Base-by-base conservation (phyloP, 2,329 filamentous ascomycete species). In the Conoideocrella luteorostrata region DNA sequence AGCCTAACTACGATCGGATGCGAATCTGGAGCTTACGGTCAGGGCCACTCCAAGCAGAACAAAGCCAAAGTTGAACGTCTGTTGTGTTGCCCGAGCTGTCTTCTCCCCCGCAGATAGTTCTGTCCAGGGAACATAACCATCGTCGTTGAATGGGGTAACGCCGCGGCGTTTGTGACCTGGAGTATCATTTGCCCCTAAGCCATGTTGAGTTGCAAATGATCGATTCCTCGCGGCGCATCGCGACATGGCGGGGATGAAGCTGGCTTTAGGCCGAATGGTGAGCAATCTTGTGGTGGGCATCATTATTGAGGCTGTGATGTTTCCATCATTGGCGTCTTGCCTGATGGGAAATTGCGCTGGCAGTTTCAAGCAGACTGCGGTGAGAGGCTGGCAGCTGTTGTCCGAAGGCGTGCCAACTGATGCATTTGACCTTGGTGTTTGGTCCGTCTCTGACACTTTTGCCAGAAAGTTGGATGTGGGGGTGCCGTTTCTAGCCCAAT, bases 141-240 rank as follows among this genome's bases (percentile, higher is more conserved):
- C 85, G 55, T 96, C 91, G 55, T 88, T 93, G 56, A 90, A 82
- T 0, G 91, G 78, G 0, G 89, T 95, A 21, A 96, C 81, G 30
- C 81, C 74, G 56, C 77, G 82, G 43, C 87, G 76, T 50, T 74
- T 77, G 21, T 80, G 61, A 11, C 65, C 58, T 11, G 72, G 53
- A 48, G 49, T 47, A 1, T 63, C 47, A 5, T 60, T 50, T 12
- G 66, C 52, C 17, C 60, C 61, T 17, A 72, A 53, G 47, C 67
- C 68, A 47, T 69, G 75, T 39, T 82, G 72, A 35, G 79, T 82
- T 47, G 82, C 76, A 66, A 83, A 84, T 40, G 65, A 60, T 56
- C 78, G 45, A 30, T 18, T 26, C 26, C 20, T 38, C 12, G 33
- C 34, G 11, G n/a, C 29, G 28, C 41, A 44, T 33, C 22, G 38